Base-by-base conservation (phyloP, 805 yeast species). In the Wickerhamomyces canadensis region DNA sequence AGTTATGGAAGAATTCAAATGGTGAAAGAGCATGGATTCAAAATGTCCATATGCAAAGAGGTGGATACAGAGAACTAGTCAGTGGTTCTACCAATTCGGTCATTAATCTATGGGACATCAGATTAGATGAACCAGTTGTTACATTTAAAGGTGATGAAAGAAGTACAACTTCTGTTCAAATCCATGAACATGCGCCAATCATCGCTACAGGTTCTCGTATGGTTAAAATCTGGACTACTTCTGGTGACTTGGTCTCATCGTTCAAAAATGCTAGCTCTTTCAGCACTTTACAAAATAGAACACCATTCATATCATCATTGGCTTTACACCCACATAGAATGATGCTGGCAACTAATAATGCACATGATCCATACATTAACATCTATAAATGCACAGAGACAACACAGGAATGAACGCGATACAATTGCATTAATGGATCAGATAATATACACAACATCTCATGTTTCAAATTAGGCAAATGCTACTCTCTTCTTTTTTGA, bases 121-220 rank as follows among this genome's bases (percentile, higher is more conserved):
- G 98, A 42, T 57, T 67, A 26, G 73, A 76, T 37, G 76, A 76
- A 9, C 91, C 96, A 0, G 84, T 91, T 3, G 63, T 72, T 6
- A 63, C 78, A 1, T 86, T 80, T 62, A 65, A 64, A 17, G 83
- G 84, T n/a, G 67, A 61, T 44, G 66, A 42, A 24, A 51, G 46
- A 26, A 60, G 67, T 1, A 54, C 76, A 72, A 74, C 93, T 7
- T 72, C 86, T 16, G 70, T 87, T 38, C 83, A 84, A 52, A 76
- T 86, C 5, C 98, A 93, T 61, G 98, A 93, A 52, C 98, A 93
- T 62, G 98, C 98, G 0, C 98, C 98, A 1, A 70, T 93, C 3
- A 75, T 93, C 40, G 91, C 89, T 2, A 83, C 96, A 4, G 97
- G 96, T 0, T 80, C 89, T 2, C 82, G 82, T 43, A 70, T 74